phyloP scores from a whole-genome alignment of 768 basidiomycete species.

The Guyanaporus albipodus region DNA sequence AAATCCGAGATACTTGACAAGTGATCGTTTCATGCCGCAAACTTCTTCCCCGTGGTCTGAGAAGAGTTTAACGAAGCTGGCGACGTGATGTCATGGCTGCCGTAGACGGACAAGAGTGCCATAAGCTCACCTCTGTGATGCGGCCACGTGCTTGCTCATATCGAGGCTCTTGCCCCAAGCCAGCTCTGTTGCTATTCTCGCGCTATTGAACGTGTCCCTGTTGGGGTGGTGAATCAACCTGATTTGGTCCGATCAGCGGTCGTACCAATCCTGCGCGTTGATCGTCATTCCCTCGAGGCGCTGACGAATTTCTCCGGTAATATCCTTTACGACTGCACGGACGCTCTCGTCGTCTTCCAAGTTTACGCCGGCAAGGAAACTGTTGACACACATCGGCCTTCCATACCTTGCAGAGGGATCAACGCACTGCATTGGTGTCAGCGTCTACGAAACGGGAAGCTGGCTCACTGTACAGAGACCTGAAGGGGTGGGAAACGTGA shows the following conservation, averaged over 20 bases:
- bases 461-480: conserved; percentile 7
- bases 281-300: conserved; percentile 51
- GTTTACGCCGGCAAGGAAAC: not conserved
- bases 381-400: conserved; percentile 2
- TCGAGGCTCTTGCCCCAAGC: conserved; percentile 48
- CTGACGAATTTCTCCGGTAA: conserved; percentile 49
- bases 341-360: conserved; percentile 34
- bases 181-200: conserved; percentile 53
- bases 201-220: conserved; percentile 61
- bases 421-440: not conserved
- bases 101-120: not conserved
- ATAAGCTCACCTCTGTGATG: conserved; percentile 54
- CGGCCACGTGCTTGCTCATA: conserved; percentile 47
- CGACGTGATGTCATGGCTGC: not conserved
- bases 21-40: conserved; percentile 36
- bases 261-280: conserved; percentile 59
- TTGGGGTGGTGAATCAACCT: not conserved
- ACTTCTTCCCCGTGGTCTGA: conserved; percentile 15
- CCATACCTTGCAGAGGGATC: conserved; percentile 6
- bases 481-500: not conserved
- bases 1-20: conserved; percentile 55
- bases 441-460: not conserved
- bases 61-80: conserved; percentile 23
- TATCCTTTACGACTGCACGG: conserved; percentile 50
- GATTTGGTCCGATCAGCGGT: conserved; percentile 8